Evolutionary conservation across 768 basidiomycete genomes (phyloP).

Genomic region (Kwoniella dejecticola): DNA sequence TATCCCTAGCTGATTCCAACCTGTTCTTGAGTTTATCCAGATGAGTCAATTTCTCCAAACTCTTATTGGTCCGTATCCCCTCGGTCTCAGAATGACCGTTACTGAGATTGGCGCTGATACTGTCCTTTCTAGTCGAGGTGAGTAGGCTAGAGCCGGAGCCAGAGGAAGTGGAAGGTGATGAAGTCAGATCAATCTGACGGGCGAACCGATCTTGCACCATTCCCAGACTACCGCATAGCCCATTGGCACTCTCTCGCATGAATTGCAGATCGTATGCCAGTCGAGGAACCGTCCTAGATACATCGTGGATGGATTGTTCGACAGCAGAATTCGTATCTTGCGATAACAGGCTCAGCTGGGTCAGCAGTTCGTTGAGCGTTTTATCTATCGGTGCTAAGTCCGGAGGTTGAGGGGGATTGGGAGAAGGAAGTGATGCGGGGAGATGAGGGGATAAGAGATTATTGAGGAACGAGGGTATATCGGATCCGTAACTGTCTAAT

Average conservation of each 20-base stretch:
- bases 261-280: conserved; percentile 95
- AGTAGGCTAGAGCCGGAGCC: too few relatives aligned
- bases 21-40: conserved; percentile 79
- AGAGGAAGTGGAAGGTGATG: background rate
- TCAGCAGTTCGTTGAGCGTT: conserved; percentile 72
- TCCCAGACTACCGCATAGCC: conserved; percentile 69
- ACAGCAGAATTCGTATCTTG: conserved; percentile 85
- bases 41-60: conserved; percentile 71
- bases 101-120: too few relatives aligned
- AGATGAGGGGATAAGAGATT: conserved; percentile 33
- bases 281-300: conserved; percentile 85
- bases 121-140: conserved; percentile 14
- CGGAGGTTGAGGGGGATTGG: conserved; percentile 28
- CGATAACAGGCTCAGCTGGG: conserved; percentile 78
- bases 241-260: conserved; percentile 86
- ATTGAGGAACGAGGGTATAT: conserved; percentile 47
- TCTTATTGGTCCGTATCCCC: conserved; percentile 27
- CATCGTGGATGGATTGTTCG: conserved; percentile 87
- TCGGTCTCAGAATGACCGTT: conserved; percentile 43
- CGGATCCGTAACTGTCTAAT: conserved; percentile 33
- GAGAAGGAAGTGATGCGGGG: conserved; percentile 12
- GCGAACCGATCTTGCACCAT: conserved; percentile 62
- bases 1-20: conserved; percentile 87
- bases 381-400: conserved; percentile 69
- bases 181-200: conserved; percentile 22